A percentile compares a stretch with the other conserved stretches of the same genome.
Evolutionary conservation across 805 yeast species (phyloP).

Genomic region (Maudiozyma bulderi): DNA sequence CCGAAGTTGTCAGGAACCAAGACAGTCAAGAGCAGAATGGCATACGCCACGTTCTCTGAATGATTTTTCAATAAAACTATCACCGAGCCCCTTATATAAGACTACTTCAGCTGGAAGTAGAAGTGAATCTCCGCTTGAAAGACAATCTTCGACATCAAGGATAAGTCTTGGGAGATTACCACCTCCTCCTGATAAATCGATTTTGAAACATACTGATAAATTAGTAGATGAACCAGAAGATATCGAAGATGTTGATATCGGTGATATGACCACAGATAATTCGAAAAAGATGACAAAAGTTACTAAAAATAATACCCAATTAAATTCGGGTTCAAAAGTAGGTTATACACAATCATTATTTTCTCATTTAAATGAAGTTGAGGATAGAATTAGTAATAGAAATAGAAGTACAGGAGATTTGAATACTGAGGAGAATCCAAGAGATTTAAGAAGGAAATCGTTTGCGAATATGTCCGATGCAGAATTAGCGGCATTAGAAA

Average conservation of each 20-base stretch:
- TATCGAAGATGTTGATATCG: conserved; percentile 19
- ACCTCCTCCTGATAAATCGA: conserved; percentile 19
- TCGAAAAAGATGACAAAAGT: conserved; percentile 14
- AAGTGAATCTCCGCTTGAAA: conserved; percentile 10
- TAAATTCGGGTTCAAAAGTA: conserved; percentile 24
- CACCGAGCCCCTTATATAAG: neutral
- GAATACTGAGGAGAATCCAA: neutral
- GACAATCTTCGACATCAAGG: neutral
- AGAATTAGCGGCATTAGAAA: conserved; percentile 25
- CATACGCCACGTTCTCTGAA: neutral
- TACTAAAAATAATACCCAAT: conserved; percentile 24
- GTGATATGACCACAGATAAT: conserved; percentile 11
- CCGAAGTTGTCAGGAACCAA: neutral
- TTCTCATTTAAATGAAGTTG: conserved; percentile 27
- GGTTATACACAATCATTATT: conserved; percentile 27
- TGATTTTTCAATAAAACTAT: neutral
- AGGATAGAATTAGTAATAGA: conserved; percentile 19
- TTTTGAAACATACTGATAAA: conserved; percentile 7
- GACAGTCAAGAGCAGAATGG: neutral
- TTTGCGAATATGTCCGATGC: conserved; percentile 28
- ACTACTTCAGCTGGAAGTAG: conserved; percentile 5
- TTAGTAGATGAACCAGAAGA: conserved; percentile 11
- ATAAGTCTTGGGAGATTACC: conserved; percentile 12
- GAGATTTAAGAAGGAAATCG: conserved; percentile 15
- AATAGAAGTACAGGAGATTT: neutral